These are phyloP conservation scores for Fusarium aywerte DNA, from an alignment of 2,329 filamentous ascomycete species.

Conservation along the genomic window DNA sequence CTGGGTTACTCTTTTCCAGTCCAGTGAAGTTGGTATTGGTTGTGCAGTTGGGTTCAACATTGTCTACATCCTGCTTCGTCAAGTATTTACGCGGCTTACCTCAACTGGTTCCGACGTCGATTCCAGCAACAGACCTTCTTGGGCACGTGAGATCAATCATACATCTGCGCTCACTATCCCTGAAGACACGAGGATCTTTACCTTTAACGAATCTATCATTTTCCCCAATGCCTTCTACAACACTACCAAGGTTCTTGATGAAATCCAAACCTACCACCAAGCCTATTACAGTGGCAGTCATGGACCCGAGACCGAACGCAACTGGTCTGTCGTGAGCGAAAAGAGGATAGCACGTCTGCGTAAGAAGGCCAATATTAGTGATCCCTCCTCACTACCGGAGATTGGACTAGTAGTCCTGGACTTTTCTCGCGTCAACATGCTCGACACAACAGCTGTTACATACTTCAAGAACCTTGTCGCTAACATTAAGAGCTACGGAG, in stretches of 20 bases:
- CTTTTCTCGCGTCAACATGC: slow-evolving; percentile 61
- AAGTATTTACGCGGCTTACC: slow-evolving; percentile 62
- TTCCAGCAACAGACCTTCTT: slow-evolving; percentile 45
- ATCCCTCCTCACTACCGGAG: slow-evolving; percentile 48
- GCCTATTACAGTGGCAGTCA: slow-evolving; percentile 52
- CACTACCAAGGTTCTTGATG: slow-evolving; percentile 61
- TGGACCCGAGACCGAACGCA: slow-evolving; percentile 53
- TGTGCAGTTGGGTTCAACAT: slow-evolving; percentile 71
- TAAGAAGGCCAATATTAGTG: slow-evolving; percentile 50
- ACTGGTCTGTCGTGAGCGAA: slow-evolving; percentile 65
- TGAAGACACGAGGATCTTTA: slow-evolving; percentile 65
- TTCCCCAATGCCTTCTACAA: slow-evolving; percentile 69
- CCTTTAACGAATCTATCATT: slow-evolving; percentile 67
- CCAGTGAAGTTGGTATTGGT: slow-evolving; percentile 69
- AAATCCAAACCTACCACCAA: slow-evolving; percentile 57
- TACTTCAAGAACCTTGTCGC: slow-evolving; percentile 60
- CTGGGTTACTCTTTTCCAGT: slow-evolving; percentile 71
- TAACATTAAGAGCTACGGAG: slow-evolving; percentile 62
- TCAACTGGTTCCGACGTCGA: slow-evolving; percentile 47
- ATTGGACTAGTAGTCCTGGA: slow-evolving; percentile 64
- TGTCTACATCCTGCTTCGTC: slow-evolving; percentile 67
- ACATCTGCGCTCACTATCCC: slow-evolving; percentile 49
- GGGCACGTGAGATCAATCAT: slow-evolving; percentile 22
- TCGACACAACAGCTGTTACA: slow-evolving; percentile 64
- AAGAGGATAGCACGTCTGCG: slow-evolving; percentile 60